Base-by-base conservation (phyloP, 192 early-diverging fungal species). In the Diversispora epigaea region DNA sequence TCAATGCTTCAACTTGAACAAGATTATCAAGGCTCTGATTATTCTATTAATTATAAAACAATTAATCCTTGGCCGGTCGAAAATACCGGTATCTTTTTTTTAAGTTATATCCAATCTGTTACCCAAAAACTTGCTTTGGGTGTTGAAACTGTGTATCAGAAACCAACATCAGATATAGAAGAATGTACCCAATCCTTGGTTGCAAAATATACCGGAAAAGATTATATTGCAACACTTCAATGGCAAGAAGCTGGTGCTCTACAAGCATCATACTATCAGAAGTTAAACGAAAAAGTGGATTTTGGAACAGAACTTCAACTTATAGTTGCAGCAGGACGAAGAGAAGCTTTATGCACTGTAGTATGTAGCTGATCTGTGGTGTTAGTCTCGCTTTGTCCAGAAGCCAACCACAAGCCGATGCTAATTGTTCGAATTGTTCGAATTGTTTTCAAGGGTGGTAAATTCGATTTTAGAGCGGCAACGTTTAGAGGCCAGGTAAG, bases 51-150 rank as follows among this genome's bases (percentile, higher is more conserved):
- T 81, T 66, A 94, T 80, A 99, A 98, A 86, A 93, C 92, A 55
- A 89, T 98, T 83, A 98, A 99, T 88, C 93, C 96, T 44, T 96
- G 95, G 68, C 92, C 91, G 4, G 77, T 93, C 9, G 96, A 98
- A 73, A 82, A 84, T 67, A 98, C 96, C 15, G 98, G 98, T 56
- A 91, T 97, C 63, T 97, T 88, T 81, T 86, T 94, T 64, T 84
- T 90, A 57, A 92, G 89, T 49, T 96, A 94, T 82, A 82, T 99
- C 62, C 96, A 99, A 82, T 95, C 96, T 54, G 83, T 99, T 64
- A 90, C 94, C 7, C 83, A 81, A 44, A 86, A 93, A 55, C 77
- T 98, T 54, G 86, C 93, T 67, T 68, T 99, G 49, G 98, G 97
- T 71, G 81, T 85, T 6, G 97, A 99, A 83, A 85, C 91, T 63